phyloP scores from a whole-genome alignment of 495 filamentous ascomycete genomes.

The Geopyxis carbonaria region DNA sequence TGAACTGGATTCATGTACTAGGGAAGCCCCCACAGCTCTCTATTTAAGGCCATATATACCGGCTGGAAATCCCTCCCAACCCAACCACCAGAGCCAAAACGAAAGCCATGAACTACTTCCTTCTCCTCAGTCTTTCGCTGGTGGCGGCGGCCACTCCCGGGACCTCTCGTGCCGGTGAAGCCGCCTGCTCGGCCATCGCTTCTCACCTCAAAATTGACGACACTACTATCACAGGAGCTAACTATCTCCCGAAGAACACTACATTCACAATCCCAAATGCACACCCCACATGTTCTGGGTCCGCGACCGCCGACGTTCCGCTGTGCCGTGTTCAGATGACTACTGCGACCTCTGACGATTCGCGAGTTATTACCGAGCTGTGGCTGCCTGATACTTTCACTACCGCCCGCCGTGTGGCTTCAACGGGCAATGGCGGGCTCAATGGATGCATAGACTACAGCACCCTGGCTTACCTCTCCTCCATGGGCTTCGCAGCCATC shows the following conservation, averaged over 20 bases:
- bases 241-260: neutral
- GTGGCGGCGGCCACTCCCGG: too few relatives aligned
- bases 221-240: too few relatives aligned
- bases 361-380: conserved; percentile 1
- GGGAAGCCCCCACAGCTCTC: too few relatives aligned
- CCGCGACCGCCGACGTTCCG: neutral
- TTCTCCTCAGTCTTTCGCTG: too few relatives aligned
- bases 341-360: neutral
- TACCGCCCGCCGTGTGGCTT: neutral
- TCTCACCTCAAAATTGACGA: too few relatives aligned
- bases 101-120: too few relatives aligned
- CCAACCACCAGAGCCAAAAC: too few relatives aligned
- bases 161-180: too few relatives aligned
- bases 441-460: conserved; percentile 29
- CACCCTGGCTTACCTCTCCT: conserved; percentile 30
- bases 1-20: too few relatives aligned
- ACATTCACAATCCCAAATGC: neutral
- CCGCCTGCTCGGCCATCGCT: too few relatives aligned
- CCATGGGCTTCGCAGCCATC: conserved; percentile 35
- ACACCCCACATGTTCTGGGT: neutral
- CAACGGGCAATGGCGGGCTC: neutral
- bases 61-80: too few relatives aligned
- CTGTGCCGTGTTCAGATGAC: neutral
- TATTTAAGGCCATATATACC: too few relatives aligned
- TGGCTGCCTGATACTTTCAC: conserved; percentile 3